Conservation (phyloP, 352 stramenopile genomes). For the Phytophthora pseudosyringae region DNA sequence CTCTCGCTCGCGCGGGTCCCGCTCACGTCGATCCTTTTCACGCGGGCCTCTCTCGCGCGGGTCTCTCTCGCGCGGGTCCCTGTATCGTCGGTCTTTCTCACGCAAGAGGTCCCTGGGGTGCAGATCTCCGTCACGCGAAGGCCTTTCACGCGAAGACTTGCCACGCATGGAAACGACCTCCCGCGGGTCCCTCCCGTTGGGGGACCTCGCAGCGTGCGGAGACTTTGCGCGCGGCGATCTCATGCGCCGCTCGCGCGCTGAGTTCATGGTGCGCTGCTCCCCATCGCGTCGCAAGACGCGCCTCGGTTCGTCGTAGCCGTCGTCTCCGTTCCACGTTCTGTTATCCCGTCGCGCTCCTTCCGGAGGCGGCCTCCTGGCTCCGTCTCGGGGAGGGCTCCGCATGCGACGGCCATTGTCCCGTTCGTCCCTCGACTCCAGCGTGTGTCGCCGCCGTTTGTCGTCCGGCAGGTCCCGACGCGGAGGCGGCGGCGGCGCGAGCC, state of each 20-base stretch:
- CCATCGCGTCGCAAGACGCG: constrained; percentile 8
- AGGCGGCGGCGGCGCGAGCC: constrained; percentile 20
- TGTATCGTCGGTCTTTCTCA: constrained; percentile 12
- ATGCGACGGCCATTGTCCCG: constrained; percentile 13
- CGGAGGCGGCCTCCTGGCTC: constrained; percentile 8
- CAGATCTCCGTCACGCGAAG: constrained; percentile 15
- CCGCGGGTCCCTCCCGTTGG: constrained; percentile 19
- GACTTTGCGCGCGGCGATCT: constrained; percentile 24
- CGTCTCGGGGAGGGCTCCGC: constrained; percentile 9
- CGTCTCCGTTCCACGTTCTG: constrained; percentile 37
- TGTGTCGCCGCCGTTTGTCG: constrained; percentile 29
- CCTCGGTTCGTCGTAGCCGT: constrained; percentile 16
- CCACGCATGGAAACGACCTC: constrained; percentile 21
- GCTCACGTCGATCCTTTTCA: constrained; percentile 13
- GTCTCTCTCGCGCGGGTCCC: constrained; percentile 16
- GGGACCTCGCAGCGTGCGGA: constrained; percentile 19
- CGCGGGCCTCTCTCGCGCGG: constrained; percentile 8
- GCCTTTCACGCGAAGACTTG: constrained; percentile 9
- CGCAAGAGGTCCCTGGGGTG: constrained; percentile 14
- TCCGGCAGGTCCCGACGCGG: constrained; percentile 19
- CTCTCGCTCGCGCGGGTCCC: constrained; percentile 12
- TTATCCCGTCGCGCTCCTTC: constrained; percentile 25
- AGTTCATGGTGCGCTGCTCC: constrained; percentile 11
- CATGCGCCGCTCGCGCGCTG: constrained; percentile 27
- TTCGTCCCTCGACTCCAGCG: constrained; percentile 23